A percentile compares a stretch with the other conserved stretches of the same genome.
phyloP scores from a whole-genome alignment of 805 yeast genomes.

The Hanseniaspora singularis region DNA sequence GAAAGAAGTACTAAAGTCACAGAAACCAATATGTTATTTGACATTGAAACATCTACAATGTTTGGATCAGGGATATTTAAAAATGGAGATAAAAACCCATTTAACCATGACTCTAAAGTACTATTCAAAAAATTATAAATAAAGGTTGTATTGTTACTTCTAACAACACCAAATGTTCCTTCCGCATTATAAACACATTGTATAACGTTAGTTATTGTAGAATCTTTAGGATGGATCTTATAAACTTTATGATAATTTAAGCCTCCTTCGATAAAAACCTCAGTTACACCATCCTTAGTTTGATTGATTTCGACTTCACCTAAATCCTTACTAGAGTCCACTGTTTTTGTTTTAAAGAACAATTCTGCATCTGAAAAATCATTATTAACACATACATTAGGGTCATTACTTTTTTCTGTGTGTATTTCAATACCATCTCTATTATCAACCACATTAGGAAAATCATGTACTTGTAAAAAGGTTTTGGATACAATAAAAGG shows the following conservation, averaged over 20 bases:
- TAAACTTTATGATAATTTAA: slow-evolving; percentile 15
- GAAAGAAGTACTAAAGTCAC: slow-evolving; percentile 58
- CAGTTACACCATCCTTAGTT: not conserved
- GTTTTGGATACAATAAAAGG: slow-evolving; percentile 79
- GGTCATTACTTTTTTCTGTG: slow-evolving; percentile 17
- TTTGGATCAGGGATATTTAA: slow-evolving; percentile 79
- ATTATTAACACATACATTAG: not conserved
- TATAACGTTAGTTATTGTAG: slow-evolving; percentile 54
- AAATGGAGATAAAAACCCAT: slow-evolving; percentile 74
- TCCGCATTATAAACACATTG: slow-evolving; percentile 53
- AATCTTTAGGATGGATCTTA: slow-evolving; percentile 44
- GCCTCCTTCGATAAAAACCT: slow-evolving; percentile 8
- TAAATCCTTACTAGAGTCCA: not conserved
- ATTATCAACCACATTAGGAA: slow-evolving; percentile 23
- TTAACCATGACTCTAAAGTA: slow-evolving; percentile 81
- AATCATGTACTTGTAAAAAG: slow-evolving; percentile 68
- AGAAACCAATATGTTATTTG: slow-evolving; percentile 63
- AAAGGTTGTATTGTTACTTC: slow-evolving; percentile 70
- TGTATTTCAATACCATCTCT: slow-evolving; percentile 19
- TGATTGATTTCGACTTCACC: not conserved
- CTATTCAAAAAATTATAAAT: slow-evolving; percentile 60
- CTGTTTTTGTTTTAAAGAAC: not conserved
- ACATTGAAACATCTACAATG: slow-evolving; percentile 68
- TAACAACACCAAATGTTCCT: slow-evolving; percentile 59
- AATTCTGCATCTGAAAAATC: not conserved